Evolutionary conservation across 176 grass and related monocot species (phyloP).

Genomic region (Oryza meridionalis): DNA sequence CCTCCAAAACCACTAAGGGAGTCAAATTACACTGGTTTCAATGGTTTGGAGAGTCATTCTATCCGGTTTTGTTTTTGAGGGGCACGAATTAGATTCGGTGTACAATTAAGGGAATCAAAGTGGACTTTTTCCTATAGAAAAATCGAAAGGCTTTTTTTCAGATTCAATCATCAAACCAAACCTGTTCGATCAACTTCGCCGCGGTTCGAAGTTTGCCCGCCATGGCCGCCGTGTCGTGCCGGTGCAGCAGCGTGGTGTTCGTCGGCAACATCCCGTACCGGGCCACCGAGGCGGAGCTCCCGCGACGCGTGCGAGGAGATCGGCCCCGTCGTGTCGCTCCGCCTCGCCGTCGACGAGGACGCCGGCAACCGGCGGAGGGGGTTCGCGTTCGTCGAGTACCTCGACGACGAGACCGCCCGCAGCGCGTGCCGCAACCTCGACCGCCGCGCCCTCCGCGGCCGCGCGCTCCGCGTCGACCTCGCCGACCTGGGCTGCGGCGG

Average conservation of each 20-base stretch:
- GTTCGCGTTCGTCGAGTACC: constrained; percentile 43
- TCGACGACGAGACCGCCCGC: constrained; percentile 45
- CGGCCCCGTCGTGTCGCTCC: constrained; percentile 41
- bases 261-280: constrained; percentile 48
- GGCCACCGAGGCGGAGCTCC: constrained; percentile 30
- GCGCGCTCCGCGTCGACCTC: constrained; percentile 35
- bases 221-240: background rate
- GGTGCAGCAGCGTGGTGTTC: constrained; percentile 47
- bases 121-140: too few relatives aligned
- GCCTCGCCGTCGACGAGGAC: background rate
- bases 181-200: too few relatives aligned
- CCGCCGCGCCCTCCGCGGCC: constrained; percentile 2
- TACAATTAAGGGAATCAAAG: too few relatives aligned
- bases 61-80: too few relatives aligned
- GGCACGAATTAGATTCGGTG: too few relatives aligned
- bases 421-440: constrained; percentile 42
- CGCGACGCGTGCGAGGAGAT: constrained; percentile 48
- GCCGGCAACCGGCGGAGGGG: background rate
- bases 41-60: too few relatives aligned
- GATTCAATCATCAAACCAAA: too few relatives aligned
- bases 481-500: background rate
- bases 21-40: too few relatives aligned
- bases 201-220: too few relatives aligned
- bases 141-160: too few relatives aligned
- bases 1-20: too few relatives aligned